Conservation (phyloP, 345 rosid species). For the Citrus maxima region DNA sequence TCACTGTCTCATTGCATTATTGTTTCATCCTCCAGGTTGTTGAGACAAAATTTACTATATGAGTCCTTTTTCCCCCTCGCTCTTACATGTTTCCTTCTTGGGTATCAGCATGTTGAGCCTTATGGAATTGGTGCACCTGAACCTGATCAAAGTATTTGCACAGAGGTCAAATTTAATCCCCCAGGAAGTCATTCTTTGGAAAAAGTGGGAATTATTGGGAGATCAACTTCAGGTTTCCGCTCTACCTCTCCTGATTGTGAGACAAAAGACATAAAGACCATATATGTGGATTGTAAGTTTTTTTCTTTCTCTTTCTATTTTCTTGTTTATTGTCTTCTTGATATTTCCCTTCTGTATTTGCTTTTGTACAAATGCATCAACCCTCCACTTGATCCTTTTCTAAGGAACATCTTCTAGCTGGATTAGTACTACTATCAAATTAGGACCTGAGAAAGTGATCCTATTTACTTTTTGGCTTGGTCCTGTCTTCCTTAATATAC, state of each 20-base stretch:
- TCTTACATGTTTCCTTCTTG: background rate
- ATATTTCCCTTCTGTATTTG: background rate
- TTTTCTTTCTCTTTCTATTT: background rate
- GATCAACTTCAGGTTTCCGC: constrained; percentile 31
- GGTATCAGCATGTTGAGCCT: constrained; percentile 75
- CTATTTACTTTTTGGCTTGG: background rate
- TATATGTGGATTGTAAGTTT: constrained; percentile 90
- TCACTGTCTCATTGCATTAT: constrained; percentile 8
- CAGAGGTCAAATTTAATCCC: constrained; percentile 43
- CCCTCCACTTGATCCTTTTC: background rate
- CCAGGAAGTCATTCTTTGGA: constrained; percentile 41
- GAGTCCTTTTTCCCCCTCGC: background rate
- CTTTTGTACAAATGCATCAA: background rate
- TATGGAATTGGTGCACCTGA: constrained; percentile 51
- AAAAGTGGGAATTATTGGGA: constrained; percentile 39
- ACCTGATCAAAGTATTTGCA: constrained; percentile 39
- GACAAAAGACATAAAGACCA: constrained; percentile 82
- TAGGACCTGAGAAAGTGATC: background rate
- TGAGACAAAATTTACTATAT: background rate
- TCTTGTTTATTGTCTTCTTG: background rate
- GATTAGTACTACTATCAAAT: background rate
- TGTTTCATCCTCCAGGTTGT: constrained; percentile 1
- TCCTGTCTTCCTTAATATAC: background rate
- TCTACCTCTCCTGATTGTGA: constrained; percentile 70
- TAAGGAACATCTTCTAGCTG: background rate